phyloP scores from a whole-genome alignment of 164 flowering plant species.

The Chimonanthus salicifolius region DNA sequence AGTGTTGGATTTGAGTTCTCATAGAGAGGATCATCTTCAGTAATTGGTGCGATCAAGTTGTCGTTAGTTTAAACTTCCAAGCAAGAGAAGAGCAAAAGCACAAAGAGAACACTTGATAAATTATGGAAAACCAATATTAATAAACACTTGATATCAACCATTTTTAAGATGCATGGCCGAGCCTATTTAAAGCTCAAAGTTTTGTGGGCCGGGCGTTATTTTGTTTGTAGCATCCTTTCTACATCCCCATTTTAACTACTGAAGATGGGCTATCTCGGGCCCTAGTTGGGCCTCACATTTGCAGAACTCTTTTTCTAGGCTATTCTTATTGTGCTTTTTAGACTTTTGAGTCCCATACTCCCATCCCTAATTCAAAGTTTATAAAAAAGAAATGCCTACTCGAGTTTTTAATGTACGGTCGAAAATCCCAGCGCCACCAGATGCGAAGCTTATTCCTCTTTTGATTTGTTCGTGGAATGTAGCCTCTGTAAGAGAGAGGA shows the following conservation, averaged over 20 bases:
- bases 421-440: conserved; percentile 50
- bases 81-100: neutral
- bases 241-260: too few relatives aligned
- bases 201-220: neutral
- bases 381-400: conserved; percentile 15
- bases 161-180: too few relatives aligned
- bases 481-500: conserved; percentile 16
- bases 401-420: conserved; percentile 17
- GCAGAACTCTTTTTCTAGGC: neutral
- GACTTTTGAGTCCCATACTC: neutral
- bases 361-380: neutral
- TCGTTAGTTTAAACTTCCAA: neutral
- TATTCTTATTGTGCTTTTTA: neutral
- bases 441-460: conserved; percentile 51
- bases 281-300: neutral
- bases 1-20: conserved; percentile 36
- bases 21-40: conserved; percentile 17
- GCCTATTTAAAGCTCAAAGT: too few relatives aligned
- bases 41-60: too few relatives aligned
- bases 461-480: conserved; percentile 7
- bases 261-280: too few relatives aligned
- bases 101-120: neutral
- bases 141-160: too few relatives aligned
- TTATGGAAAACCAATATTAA: too few relatives aligned
- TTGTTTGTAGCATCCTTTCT: neutral